phyloP scores from a whole-genome alignment of 2,329 filamentous ascomycete genomes.

The Calonectria montana region DNA sequence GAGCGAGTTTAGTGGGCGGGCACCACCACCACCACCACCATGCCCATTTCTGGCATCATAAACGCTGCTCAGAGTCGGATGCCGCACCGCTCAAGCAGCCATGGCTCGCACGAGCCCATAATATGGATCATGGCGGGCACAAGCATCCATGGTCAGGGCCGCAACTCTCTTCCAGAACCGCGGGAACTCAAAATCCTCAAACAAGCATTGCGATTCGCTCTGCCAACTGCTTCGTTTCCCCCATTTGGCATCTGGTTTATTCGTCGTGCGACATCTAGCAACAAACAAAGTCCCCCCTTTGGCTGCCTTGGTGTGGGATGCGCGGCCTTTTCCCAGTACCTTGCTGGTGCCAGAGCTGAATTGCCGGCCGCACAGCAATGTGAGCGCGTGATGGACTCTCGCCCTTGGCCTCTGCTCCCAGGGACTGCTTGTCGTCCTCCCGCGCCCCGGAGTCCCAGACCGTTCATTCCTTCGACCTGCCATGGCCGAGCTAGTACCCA shows the following conservation, averaged over 20 bases:
- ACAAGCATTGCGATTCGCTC: not conserved
- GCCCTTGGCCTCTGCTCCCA: constrained; percentile 3
- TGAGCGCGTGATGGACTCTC: constrained; percentile 14
- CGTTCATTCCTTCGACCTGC: not conserved
- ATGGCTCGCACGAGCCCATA: not conserved
- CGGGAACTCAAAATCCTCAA: not conserved
- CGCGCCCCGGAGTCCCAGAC: not conserved
- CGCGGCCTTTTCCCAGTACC: not conserved
- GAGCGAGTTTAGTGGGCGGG: constrained; percentile 10
- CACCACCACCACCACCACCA: constrained; percentile 3
- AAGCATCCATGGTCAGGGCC: not conserved
- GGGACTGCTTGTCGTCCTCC: not conserved
- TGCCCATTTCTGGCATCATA: not conserved
- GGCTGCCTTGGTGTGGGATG: not conserved
- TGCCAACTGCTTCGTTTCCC: not conserved
- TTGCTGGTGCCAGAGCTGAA: not conserved
- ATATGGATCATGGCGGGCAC: not conserved
- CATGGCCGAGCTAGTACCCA: not conserved
- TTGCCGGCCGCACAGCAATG: constrained; percentile 7
- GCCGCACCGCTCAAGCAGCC: not conserved
- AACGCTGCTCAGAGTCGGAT: not conserved
- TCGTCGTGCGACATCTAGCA: not conserved
- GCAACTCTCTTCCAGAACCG: not conserved
- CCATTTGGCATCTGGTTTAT: not conserved
- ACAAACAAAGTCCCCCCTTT: not conserved